Evolutionary conservation across 2,329 filamentous ascomycete species (phyloP), one percentile per base, ranked within the genome.

Genomic region (Fusarium sp.): DNA sequence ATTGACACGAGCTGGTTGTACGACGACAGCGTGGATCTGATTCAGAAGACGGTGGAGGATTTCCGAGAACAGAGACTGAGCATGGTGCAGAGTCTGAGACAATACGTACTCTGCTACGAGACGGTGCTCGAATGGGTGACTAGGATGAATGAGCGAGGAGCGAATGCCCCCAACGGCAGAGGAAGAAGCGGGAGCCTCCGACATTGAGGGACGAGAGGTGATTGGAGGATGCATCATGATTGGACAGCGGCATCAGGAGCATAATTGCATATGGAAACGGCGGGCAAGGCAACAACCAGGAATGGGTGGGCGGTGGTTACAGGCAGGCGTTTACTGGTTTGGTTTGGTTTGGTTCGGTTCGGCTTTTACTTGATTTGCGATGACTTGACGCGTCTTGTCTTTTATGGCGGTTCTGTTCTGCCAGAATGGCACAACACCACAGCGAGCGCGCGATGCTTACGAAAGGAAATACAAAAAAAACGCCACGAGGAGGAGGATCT

Each of bases 41-140:
- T 99, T 56, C 92, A 94, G 71, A 92, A 91, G 80, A 96, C 95
- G 0, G 96, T 99, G 2, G 93, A 96, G 76, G 95, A 98, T 77
- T 98, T 99, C 82, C 88, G 96, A 65, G 86, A 89, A 57, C 96
- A 99, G 84, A 87, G 96, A 73, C 84, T 98, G 22, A 98, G 95
- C 82, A 99, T 98, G 95, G 96, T 99, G 49, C 96, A 98, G 83
- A 98, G 93, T 78, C 84, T 98, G 66, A 88, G 94, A 69, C 96
- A 99, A 81, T 98, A 93, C 83, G 96, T 98, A 58, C 90, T 99
- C 36, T 99, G 96, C 82, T 99, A 99, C 81, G 96, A 99, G 85
- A 97, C 94, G 44, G 88, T 98, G 8, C 85, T 97, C 63, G 96
- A 98, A 83, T 99, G 96, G 95, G 83, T 96, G 31, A 84, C 83